These are phyloP conservation scores for Artemisia tridentata DNA, from an alignment of 129 eudicot species.

Conservation along the genomic window DNA sequence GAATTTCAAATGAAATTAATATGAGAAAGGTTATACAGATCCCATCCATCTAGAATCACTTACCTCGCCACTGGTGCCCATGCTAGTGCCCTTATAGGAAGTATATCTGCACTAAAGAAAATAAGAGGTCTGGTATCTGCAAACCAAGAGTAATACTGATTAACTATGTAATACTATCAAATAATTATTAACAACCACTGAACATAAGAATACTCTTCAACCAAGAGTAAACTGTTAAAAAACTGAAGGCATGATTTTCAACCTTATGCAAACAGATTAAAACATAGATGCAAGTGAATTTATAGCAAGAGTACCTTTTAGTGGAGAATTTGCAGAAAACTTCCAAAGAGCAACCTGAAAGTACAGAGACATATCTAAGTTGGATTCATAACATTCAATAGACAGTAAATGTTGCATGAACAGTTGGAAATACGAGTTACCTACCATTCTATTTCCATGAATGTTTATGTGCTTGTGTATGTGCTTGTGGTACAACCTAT, in stretches of 20 bases:
- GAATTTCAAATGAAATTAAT: too few species aligned
- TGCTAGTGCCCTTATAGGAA: slow-evolving; percentile 79
- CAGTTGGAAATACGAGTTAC: too few species aligned
- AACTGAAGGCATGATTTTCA: not conserved
- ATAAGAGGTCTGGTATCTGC: slow-evolving; percentile 91
- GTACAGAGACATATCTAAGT: not conserved
- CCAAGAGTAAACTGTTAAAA: not conserved
- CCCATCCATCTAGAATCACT: slow-evolving; percentile 17
- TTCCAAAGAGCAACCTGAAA: slow-evolving; percentile 97
- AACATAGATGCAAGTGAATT: not conserved
- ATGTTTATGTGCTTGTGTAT: too few species aligned
- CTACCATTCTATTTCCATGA: too few species aligned
- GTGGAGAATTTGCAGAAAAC: slow-evolving; percentile 49
- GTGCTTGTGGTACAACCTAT: too few species aligned
- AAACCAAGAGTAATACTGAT: slow-evolving; percentile 15
- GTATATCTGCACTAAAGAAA: slow-evolving; percentile 84
- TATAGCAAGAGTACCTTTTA: slow-evolving; percentile 49
- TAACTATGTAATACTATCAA: not conserved
- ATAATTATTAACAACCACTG: slow-evolving; percentile 20
- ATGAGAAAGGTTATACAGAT: too few species aligned
- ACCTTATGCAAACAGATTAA: not conserved
- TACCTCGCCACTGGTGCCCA: slow-evolving; percentile 93
- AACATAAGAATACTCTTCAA: not conserved
- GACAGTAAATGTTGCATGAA: too few species aligned
- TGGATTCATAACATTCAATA: too few species aligned